A percentile compares a stretch with the other conserved stretches of the same genome.
phyloP scores from a whole-genome alignment of 1,284 basidiomycete genomes.

The Cutaneotrichosporon daszewskae region DNA sequence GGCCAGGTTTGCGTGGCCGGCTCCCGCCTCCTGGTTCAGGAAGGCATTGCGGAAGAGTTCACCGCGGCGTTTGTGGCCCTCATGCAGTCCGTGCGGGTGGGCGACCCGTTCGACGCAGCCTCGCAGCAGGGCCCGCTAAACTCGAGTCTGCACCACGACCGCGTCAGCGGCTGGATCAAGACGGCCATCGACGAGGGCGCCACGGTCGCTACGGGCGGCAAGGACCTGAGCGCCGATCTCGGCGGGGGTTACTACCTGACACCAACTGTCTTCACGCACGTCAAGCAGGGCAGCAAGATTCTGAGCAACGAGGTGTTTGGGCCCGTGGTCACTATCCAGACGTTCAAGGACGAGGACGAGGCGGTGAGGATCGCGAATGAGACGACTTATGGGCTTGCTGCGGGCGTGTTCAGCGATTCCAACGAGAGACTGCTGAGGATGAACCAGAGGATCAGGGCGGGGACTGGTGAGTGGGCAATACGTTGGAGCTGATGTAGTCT shows the following conservation, averaged over 20 bases:
- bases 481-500: slow-evolving; percentile 2
- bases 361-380: slow-evolving; percentile 69
- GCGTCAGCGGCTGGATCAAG: slow-evolving; percentile 83
- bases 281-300: slow-evolving; percentile 31
- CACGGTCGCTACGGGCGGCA: slow-evolving; percentile 68
- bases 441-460: slow-evolving; percentile 74
- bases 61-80: slow-evolving; percentile 60
- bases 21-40: slow-evolving; percentile 68
- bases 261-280: slow-evolving; percentile 44
- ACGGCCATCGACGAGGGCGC: slow-evolving; percentile 82
- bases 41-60: slow-evolving; percentile 73
- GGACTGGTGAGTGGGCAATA: slow-evolving; percentile 53
- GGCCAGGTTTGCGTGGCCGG: slow-evolving; percentile 20
- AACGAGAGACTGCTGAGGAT: slow-evolving; percentile 80
- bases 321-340: slow-evolving; percentile 48
- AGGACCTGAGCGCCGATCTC: slow-evolving; percentile 25
- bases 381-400: slow-evolving; percentile 78
- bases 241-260: slow-evolving; percentile 28
- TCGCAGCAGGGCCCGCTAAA: slow-evolving; percentile 74
- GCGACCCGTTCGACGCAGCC: slow-evolving; percentile 64
- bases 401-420: slow-evolving; percentile 79
- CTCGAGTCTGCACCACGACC: slow-evolving; percentile 78
- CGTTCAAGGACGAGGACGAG: slow-evolving; percentile 47
- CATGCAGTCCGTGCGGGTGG: slow-evolving; percentile 61
- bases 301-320: slow-evolving; percentile 50